Base-by-base conservation (phyloP, 176 grass and related monocot genomes). In the Puccinellia tenuiflora region DNA sequence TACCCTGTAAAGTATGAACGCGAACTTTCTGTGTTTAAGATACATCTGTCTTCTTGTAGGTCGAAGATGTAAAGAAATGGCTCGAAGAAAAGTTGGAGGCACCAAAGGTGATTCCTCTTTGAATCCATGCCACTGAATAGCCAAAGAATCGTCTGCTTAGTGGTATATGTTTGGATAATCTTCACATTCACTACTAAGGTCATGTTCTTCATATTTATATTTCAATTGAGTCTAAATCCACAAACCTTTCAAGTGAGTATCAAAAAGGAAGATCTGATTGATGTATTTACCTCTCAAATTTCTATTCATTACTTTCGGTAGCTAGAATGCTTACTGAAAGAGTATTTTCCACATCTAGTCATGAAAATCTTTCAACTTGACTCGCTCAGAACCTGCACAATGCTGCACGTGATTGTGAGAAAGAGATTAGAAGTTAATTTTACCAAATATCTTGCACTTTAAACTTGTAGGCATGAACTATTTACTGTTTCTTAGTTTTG, bases 1-100 rank as follows among this genome's bases (percentile, higher is more conserved):
- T 1, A 47, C 40, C 51, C 24, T 21, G 20, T 55, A 18, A 66
- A 60, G 50, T 54, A 48, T 77, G 70, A 61, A 29, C 67, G 31
- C 3, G 30, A 31, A 70, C 26, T 20, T 55, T 72, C n/a, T 86
- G 22, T 29, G 38, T 9, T 14, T 57, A 46, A 77, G 46, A 70
- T 73, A 54, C n/a, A 48, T 86, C 25, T 90, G 47, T 88, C 35
- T 40, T 69, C 48, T 70, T 79, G 62, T 63, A 98, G 96, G 85
- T 95, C 57, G 92, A 98, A 90, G 92, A 95, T 90, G 92, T 98
- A 76, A 93, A 91, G 70, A 91, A 79, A 77, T 98, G 92, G 96
- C 74, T 98, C 85, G 91, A 93, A 88, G 91, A 93, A 73, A 91
- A 85, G 79, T 60, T 98, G 79, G 90, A 78, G 35, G 80, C 84